Evolutionary conservation across 1,284 basidiomycete genomes (phyloP).

Genomic region (Lentinula novae-zelandiae): DNA sequence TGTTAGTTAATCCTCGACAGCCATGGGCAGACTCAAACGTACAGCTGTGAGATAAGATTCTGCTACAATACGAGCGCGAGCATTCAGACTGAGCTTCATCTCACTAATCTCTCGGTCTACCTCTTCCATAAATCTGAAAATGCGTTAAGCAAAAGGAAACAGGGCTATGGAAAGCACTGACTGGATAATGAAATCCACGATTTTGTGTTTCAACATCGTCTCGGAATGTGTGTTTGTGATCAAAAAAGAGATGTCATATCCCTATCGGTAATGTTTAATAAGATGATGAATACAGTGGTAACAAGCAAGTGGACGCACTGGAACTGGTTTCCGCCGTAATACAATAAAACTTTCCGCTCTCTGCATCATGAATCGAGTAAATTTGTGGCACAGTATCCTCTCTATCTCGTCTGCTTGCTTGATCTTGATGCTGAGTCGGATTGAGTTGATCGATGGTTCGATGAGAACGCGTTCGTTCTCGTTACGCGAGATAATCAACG

Average conservation of each 20-base stretch:
- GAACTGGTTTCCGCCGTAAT: conserved; percentile 89
- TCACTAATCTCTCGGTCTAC: conserved; percentile 91
- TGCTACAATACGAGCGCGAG: conserved; percentile 94
- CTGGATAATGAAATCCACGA: conserved; percentile 99
- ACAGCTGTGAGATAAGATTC: conserved; percentile 83
- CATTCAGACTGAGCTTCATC: conserved; percentile 91
- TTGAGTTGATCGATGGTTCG: conserved; percentile 96
- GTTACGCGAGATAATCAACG: conserved; percentile 92
- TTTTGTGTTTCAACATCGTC: conserved; percentile 98
- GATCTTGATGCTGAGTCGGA: conserved; percentile 95
- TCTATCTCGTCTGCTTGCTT: conserved; percentile 99
- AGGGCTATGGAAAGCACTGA: conserved; percentile 28
- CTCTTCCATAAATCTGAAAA: conserved; percentile 91
- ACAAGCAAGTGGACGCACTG: conserved; percentile 42
- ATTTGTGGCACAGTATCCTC: conserved; percentile 95
- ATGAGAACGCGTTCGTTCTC: conserved; percentile 96
- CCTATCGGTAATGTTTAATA: conserved; percentile 44
- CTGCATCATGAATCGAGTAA: conserved; percentile 99
- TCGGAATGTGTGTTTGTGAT: conserved; percentile 98
- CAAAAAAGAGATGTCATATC: conserved; percentile 98
- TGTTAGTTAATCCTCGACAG: background rate
- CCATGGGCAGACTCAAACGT: conserved; percentile 26
- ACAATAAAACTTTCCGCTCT: conserved; percentile 97
- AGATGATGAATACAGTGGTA: background rate
- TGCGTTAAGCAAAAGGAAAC: conserved; percentile 2